A percentile compares a stretch with the other conserved stretches of the same genome.
Conservation (phyloP, 2,329 filamentous ascomycete species). For the Diaporthe vexans region DNA sequence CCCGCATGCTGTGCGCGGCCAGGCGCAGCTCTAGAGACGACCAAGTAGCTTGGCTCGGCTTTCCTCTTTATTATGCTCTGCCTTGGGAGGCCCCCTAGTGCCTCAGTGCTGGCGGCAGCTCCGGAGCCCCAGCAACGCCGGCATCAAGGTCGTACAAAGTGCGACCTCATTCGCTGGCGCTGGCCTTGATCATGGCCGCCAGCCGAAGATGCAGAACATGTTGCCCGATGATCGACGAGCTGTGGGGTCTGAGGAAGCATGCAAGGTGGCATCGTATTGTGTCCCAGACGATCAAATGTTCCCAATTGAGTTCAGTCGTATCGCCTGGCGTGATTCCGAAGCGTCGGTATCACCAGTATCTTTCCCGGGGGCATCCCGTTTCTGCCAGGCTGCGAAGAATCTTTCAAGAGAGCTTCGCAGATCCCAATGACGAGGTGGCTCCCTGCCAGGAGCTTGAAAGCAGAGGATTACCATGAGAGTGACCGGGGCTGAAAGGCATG, state of each 20-base stretch:
- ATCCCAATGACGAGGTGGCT: slow-evolving; percentile 25
- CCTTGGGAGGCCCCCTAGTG: slow-evolving; percentile 13
- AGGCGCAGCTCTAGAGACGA: slow-evolving; percentile 3
- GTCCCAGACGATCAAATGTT: neutral
- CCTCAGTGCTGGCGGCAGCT: neutral
- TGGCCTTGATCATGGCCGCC: slow-evolving; percentile 4
- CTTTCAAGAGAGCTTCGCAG: neutral
- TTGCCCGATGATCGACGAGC: slow-evolving; percentile 15
- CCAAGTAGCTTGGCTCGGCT: slow-evolving; percentile 19
- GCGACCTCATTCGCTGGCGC: slow-evolving; percentile 7
- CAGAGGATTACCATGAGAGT: neutral
- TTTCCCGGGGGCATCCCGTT: neutral
- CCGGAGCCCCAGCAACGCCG: slow-evolving; percentile 32
- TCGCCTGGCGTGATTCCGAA: slow-evolving; percentile 17
- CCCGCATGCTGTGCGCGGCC: slow-evolving; percentile 30
- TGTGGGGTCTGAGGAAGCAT: neutral
- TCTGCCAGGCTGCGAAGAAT: neutral
- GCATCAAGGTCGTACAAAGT: neutral
- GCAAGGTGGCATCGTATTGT: slow-evolving; percentile 15
- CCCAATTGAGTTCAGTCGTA: slow-evolving; percentile 28
- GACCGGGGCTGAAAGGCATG: slow-evolving; percentile 14
- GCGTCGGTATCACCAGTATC: slow-evolving; percentile 26
- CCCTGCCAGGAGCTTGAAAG: neutral
- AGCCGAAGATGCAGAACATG: neutral
- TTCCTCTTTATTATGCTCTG: slow-evolving; percentile 16